Conservation (phyloP, 257 asterid species). For the Solanum rostratum region DNA sequence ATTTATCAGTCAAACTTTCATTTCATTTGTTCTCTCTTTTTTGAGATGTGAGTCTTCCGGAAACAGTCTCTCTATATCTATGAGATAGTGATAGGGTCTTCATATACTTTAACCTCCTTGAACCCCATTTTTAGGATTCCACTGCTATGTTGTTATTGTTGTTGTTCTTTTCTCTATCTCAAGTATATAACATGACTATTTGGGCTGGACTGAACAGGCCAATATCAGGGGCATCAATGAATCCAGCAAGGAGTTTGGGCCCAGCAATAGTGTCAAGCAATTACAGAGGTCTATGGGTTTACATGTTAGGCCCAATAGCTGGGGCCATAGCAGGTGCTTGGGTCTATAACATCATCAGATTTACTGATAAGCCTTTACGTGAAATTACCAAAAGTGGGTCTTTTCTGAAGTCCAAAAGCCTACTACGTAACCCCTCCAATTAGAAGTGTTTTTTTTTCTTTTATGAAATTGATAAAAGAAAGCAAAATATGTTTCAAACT, state of each 20-base stretch:
- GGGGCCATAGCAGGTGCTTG: constrained; percentile 31
- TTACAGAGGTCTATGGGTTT: constrained; percentile 26
- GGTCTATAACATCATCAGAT: constrained; percentile 16
- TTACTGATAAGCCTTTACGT: constrained; percentile 8
- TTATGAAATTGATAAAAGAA: background rate
- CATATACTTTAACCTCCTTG: too few species aligned
- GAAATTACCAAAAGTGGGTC: constrained; percentile 5
- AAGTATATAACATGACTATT: background rate
- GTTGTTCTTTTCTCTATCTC: background rate
- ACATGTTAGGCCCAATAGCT: constrained; percentile 22
- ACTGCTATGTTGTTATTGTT: too few species aligned
- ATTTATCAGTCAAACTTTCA: background rate
- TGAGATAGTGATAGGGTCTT: too few species aligned
- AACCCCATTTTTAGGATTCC: too few species aligned
- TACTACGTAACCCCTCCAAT: background rate
- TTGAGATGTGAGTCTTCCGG: too few species aligned
- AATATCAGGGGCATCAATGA: constrained; percentile 34
- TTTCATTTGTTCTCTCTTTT: background rate
- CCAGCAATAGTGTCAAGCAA: constrained; percentile 25
- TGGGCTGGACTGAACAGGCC: constrained; percentile 8
- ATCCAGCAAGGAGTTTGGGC: constrained; percentile 44
- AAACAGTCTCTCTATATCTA: too few species aligned
- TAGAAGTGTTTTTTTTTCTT: background rate
- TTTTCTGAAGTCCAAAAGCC: background rate
- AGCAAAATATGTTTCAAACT: background rate